Conservation (phyloP, 2,329 filamentous ascomycete genomes). For the Cyphellophora attinorum region DNA sequence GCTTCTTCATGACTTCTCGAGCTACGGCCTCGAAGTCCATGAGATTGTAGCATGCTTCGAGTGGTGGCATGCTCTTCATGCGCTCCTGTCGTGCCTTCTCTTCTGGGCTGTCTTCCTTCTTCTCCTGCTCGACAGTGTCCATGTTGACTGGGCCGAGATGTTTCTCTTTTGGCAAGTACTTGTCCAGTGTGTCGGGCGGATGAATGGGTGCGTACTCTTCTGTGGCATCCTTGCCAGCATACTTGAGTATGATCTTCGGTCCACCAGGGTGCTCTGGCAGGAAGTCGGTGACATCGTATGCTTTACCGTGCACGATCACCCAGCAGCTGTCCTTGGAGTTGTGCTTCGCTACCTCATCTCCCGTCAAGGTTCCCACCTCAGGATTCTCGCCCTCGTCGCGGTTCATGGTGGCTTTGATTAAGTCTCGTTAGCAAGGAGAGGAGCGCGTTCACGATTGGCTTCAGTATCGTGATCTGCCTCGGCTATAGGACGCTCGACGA, state of each 20-base stretch:
- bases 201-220: conserved; percentile 85
- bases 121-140: conserved; percentile 38
- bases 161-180: conserved; percentile 74
- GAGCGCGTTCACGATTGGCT: conserved; percentile 8
- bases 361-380: conserved; percentile 32
- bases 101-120: conserved; percentile 55
- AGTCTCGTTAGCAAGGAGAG: conserved; percentile 4
- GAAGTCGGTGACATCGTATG: conserved; percentile 85
- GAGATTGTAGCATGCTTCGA: conserved; percentile 86
- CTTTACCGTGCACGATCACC: conserved; percentile 82
- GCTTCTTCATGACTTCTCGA: conserved; percentile 84
- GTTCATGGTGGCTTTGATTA: conserved; percentile 12
- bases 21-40: conserved; percentile 95
- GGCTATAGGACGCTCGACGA: conserved; percentile 1
- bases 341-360: conserved; percentile 60
- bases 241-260: conserved; percentile 89
- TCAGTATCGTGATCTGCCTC: conserved; percentile 3
- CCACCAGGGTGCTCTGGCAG: conserved; percentile 88
- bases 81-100: conserved; percentile 67
- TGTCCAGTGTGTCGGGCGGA: conserved; percentile 74
- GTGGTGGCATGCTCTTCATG: conserved; percentile 62
- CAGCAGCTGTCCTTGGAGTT: conserved; percentile 76
- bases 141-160: conserved; percentile 87
- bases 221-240: conserved; percentile 89
- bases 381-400: conserved; percentile 13